Percentiles rank a stretch among this genome's conserved stretches.
Evolutionary conservation across 257 asterid species (phyloP).

Genomic region (Nemophila menziesii): DNA sequence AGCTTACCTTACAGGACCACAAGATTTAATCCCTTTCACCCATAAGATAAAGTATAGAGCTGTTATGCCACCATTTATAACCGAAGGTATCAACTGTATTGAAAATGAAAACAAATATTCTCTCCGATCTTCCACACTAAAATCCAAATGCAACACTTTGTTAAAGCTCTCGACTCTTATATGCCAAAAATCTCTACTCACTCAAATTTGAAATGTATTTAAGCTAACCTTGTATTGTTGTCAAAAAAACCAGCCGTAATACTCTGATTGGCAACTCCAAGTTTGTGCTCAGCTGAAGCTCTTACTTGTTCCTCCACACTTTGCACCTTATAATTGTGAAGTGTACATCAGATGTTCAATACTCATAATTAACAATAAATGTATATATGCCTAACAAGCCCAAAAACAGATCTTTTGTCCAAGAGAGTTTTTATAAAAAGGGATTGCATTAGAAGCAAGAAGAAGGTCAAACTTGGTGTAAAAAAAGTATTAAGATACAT

Average conservation of each 20-base stretch:
- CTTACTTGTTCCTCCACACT: constrained; percentile 99
- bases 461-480: not conserved
- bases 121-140: constrained; percentile 98
- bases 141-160: constrained; percentile 10
- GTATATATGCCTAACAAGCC: not conserved
- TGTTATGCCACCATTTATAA: too few relatives aligned
- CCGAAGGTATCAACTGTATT: too few relatives aligned
- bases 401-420: not conserved
- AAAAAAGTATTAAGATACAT: not conserved
- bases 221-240: constrained; percentile 76
- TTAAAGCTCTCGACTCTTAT: constrained; percentile 7
- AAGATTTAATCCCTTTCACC: too few relatives aligned
- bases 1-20: too few relatives aligned
- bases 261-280: constrained; percentile 99
- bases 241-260: constrained; percentile 99
- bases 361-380: not conserved
- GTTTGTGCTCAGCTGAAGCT: constrained; percentile 99
- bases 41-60: too few relatives aligned
- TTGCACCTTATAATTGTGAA: constrained; percentile 53
- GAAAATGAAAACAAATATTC: too few relatives aligned
- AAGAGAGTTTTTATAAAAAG: not conserved
- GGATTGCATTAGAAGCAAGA: not conserved
- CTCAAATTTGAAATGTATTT: constrained; percentile 7
- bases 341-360: constrained; percentile 11
- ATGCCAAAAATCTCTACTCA: not conserved